Conservation (phyloP, 1,284 basidiomycete genomes). For the Athelia psychrophila region DNA sequence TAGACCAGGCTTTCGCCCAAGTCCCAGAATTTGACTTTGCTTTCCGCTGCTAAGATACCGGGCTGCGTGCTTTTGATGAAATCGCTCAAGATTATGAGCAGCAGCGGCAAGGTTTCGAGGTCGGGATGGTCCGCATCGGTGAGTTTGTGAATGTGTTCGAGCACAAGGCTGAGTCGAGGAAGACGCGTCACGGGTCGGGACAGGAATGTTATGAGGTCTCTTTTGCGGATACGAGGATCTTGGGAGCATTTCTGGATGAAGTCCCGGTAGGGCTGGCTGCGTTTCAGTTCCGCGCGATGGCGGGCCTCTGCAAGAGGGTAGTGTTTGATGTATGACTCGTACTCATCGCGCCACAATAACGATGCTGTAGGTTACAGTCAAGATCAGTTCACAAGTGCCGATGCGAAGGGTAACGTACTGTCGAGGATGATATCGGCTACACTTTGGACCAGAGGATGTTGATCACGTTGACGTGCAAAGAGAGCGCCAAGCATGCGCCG, state of each 20-base stretch:
- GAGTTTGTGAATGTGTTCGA: conserved; percentile 67
- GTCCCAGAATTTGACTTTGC: conserved; percentile 80
- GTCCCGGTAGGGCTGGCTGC: conserved; percentile 60
- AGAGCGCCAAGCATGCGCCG: conserved; percentile 62
- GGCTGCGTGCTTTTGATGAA: conserved; percentile 78
- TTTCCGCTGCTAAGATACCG: conserved; percentile 80
- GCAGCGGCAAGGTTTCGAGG: conserved; percentile 62
- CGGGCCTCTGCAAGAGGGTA: conserved; percentile 79
- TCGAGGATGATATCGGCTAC: conserved; percentile 78
- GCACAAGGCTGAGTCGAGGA: conserved; percentile 68
- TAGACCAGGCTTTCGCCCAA: conserved; percentile 72
- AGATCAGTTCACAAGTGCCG: conserved; percentile 6
- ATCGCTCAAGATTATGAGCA: conserved; percentile 58
- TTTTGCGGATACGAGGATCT: conserved; percentile 68
- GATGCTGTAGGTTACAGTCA: conserved; percentile 23
- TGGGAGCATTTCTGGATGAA: conserved; percentile 63
- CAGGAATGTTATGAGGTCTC: conserved; percentile 78
- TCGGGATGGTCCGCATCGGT: conserved; percentile 69
- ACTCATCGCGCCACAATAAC: conserved; percentile 53
- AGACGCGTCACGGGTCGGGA: conserved; percentile 81
- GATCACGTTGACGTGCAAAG: conserved; percentile 71
- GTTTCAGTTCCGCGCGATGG: conserved; percentile 69
- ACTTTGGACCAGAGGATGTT: conserved; percentile 77
- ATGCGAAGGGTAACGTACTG: conserved; percentile 34
- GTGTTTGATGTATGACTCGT: conserved; percentile 80